phyloP scores from a whole-genome alignment of 1,284 basidiomycete genomes.

The Tilletia setariae region DNA sequence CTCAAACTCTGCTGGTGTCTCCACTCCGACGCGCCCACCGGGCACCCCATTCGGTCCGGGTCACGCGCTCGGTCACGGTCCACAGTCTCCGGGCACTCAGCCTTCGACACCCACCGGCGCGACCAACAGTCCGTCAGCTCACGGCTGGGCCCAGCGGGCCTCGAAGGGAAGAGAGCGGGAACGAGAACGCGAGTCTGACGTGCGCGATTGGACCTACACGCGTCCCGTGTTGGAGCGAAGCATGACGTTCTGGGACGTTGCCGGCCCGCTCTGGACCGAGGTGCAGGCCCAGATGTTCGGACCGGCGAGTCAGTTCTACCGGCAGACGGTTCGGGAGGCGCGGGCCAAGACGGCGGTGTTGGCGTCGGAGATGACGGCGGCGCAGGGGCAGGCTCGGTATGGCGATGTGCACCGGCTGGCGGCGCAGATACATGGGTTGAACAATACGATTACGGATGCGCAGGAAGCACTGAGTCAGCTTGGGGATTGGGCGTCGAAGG shows the following conservation, averaged over 20 bases:
- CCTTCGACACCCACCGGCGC: constrained; percentile 4
- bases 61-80: not conserved
- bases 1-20: too few species aligned
- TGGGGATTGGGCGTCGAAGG: not conserved
- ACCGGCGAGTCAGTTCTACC: not conserved
- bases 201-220: constrained; percentile 4
- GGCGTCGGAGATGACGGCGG: constrained; percentile 22
- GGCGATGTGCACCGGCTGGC: not conserved
- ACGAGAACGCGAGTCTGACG: constrained; percentile 6
- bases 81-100: not conserved
- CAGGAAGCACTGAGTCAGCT: too few species aligned
- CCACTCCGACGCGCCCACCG: not conserved
- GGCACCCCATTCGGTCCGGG: not conserved
- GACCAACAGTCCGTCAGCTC: not conserved
- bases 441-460: too few species aligned
- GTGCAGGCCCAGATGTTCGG: not conserved
- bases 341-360: constrained; percentile 18
- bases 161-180: constrained; percentile 4
- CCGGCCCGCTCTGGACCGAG: not conserved
- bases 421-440: not conserved
- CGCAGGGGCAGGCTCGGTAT: constrained; percentile 14
- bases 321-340: not conserved
- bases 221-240: constrained; percentile 1
- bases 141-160: constrained; percentile 10
- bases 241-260: not conserved